These are phyloP conservation scores for Hymenochaete sp. DNA, from an alignment of 1,284 basidiomycete species.

Conservation along the genomic window DNA sequence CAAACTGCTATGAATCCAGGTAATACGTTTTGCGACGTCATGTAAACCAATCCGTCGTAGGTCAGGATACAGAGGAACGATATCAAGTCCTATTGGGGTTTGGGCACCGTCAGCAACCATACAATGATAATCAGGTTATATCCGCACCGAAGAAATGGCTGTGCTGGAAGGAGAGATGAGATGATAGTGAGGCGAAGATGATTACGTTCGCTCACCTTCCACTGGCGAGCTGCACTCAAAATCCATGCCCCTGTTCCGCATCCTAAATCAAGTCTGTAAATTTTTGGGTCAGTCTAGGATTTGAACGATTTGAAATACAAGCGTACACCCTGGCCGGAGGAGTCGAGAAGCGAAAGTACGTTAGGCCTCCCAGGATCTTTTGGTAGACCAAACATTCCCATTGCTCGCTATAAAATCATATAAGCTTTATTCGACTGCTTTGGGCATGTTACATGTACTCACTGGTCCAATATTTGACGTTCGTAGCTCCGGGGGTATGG, in stretches of 20 bases:
- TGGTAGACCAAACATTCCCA: slow-evolving; percentile 53
- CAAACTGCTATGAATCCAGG: slow-evolving; percentile 66
- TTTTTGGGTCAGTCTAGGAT: slow-evolving; percentile 11
- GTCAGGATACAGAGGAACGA: slow-evolving; percentile 61
- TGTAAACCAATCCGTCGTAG: slow-evolving; percentile 43
- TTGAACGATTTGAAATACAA: neutral
- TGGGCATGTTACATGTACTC: slow-evolving; percentile 26
- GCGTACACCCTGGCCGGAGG: slow-evolving; percentile 53
- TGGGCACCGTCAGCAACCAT: neutral
- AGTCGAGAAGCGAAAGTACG: slow-evolving; percentile 52
- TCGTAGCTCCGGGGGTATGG: slow-evolving; percentile 63
- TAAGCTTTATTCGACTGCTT: slow-evolving; percentile 16
- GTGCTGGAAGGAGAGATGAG: slow-evolving; percentile 25
- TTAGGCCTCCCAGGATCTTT: slow-evolving; percentile 45
- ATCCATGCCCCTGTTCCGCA: slow-evolving; percentile 66
- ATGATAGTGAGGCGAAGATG: slow-evolving; percentile 5
- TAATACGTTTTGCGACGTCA: slow-evolving; percentile 50
- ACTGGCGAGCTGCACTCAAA: slow-evolving; percentile 46
- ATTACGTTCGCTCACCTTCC: slow-evolving; percentile 41
- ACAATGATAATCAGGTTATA: neutral
- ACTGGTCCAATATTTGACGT: slow-evolving; percentile 53
- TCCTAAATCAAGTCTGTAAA: slow-evolving; percentile 50
- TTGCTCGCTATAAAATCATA: slow-evolving; percentile 40
- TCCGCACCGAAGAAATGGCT: slow-evolving; percentile 51
- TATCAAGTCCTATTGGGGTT: slow-evolving; percentile 44